Percentiles rank a stretch among this genome's conserved stretches.
Evolutionary conservation across 202 grass and related monocot genomes (phyloP).

Genomic region (Saccharum hybrid): DNA sequence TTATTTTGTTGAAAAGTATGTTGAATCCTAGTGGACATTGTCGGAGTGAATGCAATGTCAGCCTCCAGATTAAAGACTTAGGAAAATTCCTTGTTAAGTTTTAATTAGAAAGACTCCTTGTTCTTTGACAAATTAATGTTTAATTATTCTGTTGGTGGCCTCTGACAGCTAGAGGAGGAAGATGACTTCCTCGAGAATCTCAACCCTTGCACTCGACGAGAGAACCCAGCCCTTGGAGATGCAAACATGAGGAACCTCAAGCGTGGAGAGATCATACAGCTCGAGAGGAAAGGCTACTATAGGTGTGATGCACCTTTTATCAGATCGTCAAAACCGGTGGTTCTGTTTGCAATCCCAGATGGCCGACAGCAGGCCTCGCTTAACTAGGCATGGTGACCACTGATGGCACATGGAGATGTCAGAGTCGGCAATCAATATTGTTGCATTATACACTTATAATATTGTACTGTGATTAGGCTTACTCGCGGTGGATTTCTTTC

Average conservation of each 20-base stretch:
- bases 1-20: background rate
- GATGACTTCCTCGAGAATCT: conserved; percentile 81
- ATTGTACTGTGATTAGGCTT: background rate
- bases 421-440: background rate
- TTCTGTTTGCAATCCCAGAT: conserved; percentile 80
- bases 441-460: background rate
- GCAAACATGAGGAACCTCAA: conserved; percentile 79
- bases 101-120: background rate
- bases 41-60: background rate
- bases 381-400: conserved; percentile 30
- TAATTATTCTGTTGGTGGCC: background rate
- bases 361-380: conserved; percentile 61
- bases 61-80: background rate
- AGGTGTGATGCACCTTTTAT: conserved; percentile 71
- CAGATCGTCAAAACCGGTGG: conserved; percentile 64
- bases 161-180: conserved; percentile 73
- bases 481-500: background rate
- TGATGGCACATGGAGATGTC: background rate
- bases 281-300: conserved; percentile 87
- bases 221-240: conserved; percentile 69
- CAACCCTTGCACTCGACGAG: conserved; percentile 67
- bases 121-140: conserved; percentile 4
- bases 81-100: background rate
- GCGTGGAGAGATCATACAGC: conserved; percentile 69
- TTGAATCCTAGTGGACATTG: conserved; percentile 21